Conservation (phyloP, 73 alveolate species). For the Paramecium biaurelia region DNA sequence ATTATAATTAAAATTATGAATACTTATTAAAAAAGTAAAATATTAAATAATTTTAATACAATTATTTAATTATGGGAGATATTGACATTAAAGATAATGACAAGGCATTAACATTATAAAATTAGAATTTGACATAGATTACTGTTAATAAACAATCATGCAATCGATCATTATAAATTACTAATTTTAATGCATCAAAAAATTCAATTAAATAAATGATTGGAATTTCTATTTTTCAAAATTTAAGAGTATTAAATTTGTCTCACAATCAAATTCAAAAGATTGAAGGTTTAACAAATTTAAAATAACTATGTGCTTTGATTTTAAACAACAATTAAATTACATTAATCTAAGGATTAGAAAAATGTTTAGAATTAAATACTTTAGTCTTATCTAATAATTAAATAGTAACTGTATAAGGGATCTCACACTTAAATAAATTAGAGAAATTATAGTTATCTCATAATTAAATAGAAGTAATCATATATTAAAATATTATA, state of each 20-base stretch:
- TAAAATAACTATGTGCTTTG: background rate
- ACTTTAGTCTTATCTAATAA: background rate
- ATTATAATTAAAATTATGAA: too few species aligned
- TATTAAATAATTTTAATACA: background rate
- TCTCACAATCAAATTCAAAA: background rate
- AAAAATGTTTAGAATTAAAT: background rate
- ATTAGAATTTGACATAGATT: background rate
- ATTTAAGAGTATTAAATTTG: background rate
- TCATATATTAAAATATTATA: background rate
- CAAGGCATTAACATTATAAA: background rate
- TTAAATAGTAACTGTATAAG: background rate
- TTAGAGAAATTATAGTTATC: background rate
- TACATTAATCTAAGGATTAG: background rate
- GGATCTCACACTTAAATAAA: slow-evolving; percentile 1
- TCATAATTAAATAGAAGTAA: slow-evolving; percentile 27
- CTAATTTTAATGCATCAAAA: background rate
- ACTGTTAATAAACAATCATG: background rate
- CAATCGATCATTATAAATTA: background rate
- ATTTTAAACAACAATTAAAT: slow-evolving; percentile 10
- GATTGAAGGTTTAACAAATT: background rate
- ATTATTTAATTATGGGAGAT: background rate
- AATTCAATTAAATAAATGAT: background rate
- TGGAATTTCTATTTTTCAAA: background rate
- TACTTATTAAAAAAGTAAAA: background rate
- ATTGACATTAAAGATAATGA: background rate